These are phyloP conservation scores for Silene uniflora DNA, from an alignment of 148 eudicot species.

Conservation along the genomic window DNA sequence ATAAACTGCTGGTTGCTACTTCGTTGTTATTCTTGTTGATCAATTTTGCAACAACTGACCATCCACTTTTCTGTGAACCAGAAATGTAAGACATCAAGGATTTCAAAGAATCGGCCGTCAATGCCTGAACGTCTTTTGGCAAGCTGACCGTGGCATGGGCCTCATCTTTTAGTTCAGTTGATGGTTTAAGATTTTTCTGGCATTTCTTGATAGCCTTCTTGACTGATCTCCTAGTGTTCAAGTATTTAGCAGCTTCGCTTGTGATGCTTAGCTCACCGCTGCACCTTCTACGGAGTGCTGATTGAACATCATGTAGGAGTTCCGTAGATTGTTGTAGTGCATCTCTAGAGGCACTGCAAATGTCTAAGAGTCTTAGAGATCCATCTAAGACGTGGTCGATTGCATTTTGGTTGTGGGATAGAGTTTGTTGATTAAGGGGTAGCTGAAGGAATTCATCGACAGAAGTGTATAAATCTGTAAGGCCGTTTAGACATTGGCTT, in stretches of 20 bases:
- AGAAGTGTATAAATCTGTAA: too few species aligned
- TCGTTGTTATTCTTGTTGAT: conserved; percentile 4
- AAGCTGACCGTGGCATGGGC: neutral
- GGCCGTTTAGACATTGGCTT: conserved; percentile 24
- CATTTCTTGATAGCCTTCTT: too few species aligned
- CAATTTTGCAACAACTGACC: too few species aligned
- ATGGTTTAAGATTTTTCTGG: too few species aligned
- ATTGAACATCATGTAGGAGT: too few species aligned
- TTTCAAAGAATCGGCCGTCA: conserved; percentile 11
- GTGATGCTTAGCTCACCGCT: too few species aligned
- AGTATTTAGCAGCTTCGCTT: too few species aligned
- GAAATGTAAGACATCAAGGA: conserved; percentile 8
- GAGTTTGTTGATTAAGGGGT: conserved; percentile 17
- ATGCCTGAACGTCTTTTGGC: conserved; percentile 5
- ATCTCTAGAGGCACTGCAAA: conserved; percentile 5
- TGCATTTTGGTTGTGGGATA: neutral
- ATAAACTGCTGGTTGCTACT: neutral
- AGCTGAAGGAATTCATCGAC: conserved; percentile 36
- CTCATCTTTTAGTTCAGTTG: neutral
- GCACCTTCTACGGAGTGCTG: too few species aligned
- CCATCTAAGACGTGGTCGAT: conserved; percentile 29
- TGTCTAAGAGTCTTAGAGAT: conserved; percentile 9
- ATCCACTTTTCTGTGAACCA: too few species aligned
- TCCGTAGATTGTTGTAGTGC: too few species aligned
- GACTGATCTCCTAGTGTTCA: too few species aligned